Conservation (phyloP, 1,139 yeast species). For the Suhomyces taliae region DNA sequence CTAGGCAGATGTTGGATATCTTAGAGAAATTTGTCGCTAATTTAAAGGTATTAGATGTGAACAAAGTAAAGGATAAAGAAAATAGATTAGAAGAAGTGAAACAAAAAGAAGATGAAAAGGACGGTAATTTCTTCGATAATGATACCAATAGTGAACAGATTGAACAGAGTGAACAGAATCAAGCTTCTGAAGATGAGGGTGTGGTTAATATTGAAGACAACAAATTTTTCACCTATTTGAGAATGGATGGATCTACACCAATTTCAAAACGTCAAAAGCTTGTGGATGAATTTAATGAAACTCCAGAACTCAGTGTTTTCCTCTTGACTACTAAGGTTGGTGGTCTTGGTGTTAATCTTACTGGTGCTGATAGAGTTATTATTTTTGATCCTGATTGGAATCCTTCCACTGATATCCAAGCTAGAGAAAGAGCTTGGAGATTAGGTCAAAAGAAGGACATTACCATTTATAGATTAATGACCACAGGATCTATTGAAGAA, state of each 20-base stretch:
- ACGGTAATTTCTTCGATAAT: too few species aligned
- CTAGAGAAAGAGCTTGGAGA: conserved; percentile 96
- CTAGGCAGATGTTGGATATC: conserved; percentile 91
- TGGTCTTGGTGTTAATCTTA: conserved; percentile 88
- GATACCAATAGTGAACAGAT: neutral
- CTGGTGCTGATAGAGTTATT: conserved; percentile 94
- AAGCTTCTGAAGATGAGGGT: conserved; percentile 9
- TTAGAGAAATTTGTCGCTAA: conserved; percentile 59
- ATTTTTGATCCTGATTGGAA: conserved; percentile 99
- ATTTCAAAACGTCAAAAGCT: conserved; percentile 71
- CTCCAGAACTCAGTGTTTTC: conserved; percentile 60
- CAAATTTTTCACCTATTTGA: conserved; percentile 47
- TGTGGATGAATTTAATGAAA: conserved; percentile 77
- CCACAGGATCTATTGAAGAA: conserved; percentile 95
- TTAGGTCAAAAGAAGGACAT: conserved; percentile 93
- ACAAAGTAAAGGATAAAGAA: conserved; percentile 6
- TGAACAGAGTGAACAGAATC: neutral
- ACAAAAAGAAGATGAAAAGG: neutral
- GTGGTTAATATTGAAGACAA: neutral
- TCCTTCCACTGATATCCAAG: conserved; percentile 96
- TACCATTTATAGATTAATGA: conserved; percentile 87
- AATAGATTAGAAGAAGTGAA: conserved; percentile 11
- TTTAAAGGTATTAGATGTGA: conserved; percentile 29
- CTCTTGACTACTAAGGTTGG: conserved; percentile 92
- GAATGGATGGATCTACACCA: conserved; percentile 96